Evolutionary conservation across 208 protist species (phyloP), one percentile per base, ranked within the genome.

Genomic region (Leishmania major): DNA sequence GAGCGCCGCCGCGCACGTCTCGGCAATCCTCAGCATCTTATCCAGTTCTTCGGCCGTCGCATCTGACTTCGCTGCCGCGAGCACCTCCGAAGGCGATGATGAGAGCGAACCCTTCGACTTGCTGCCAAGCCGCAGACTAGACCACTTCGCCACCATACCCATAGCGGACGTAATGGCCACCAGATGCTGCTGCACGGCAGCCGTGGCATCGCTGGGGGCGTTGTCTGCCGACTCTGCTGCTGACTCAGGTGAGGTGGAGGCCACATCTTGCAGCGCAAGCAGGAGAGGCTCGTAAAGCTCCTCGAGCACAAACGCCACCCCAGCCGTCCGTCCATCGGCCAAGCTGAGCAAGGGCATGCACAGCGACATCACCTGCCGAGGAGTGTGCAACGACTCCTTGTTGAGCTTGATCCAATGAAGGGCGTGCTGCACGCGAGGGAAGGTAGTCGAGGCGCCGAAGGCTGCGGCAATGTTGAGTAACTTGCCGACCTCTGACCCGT

Each of bases 321-420:
- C 94, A 15, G 77, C 76, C 3, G 84, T 90, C 15, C 75, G 78
- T 19, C 94, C 94, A 71, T 97, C 94, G 43, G 55, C 69, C 37
- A 97, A 73, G 79, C 88, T 92, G 2, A 94, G 28, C 62, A 97
- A 73, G 3, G 94, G 94, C 81, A 87, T 92, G 37, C 84, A 84
- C 17, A 96, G 85, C 7, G 94, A 97, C 91, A 96, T 96, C 43
- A 97, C 82, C 74, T 96, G 93, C 49, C 93, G 88, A 35, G 89
- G 80, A 7, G 91, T 92, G 31, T 53, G 76, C 25, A 96, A 78
- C 15, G 75, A n/a, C 2, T 87, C 67, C 35, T 73, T 49, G 78
- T 95, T 87, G 17, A 51, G 6, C 2, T 83, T 53, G 0, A 92
- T 81, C 93, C 93, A 97, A n/a, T 84, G 78, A 45, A 95, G 82